Percentiles rank a stretch among this genome's conserved stretches.
Conservation (phyloP, 257 asterid species). For the Solanum bukasovii region DNA sequence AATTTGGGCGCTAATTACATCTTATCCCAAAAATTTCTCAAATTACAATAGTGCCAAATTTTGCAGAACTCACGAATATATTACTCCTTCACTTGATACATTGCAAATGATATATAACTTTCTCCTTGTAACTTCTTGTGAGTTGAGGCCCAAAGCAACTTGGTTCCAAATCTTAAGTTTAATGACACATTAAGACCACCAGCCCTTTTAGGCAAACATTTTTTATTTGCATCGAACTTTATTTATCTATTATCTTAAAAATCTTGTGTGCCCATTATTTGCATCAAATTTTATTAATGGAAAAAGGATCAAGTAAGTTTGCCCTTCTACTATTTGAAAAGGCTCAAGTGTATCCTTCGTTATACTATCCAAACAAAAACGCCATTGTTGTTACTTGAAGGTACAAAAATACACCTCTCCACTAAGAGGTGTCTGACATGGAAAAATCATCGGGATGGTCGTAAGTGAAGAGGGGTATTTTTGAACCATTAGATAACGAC, state of each 20-base stretch:
- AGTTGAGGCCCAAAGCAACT: not conserved
- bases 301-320: not conserved
- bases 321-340: not conserved
- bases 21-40: not conserved
- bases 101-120: too few relatives aligned
- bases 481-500: not conserved
- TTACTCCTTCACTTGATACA: too few relatives aligned
- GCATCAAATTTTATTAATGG: not conserved
- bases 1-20: too few relatives aligned
- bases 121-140: not conserved
- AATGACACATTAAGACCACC: not conserved
- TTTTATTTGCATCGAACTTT: not conserved
- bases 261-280: not conserved
- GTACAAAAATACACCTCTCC: too few relatives aligned
- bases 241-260: not conserved
- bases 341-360: not conserved
- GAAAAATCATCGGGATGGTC: too few relatives aligned
- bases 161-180: not conserved
- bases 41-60: fast-evolving
- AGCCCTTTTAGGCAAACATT: not conserved
- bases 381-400: not conserved
- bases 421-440: too few relatives aligned
- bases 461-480: too few relatives aligned
- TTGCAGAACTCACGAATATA: fast-evolving
- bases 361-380: not conserved